phyloP scores from a whole-genome alignment of 768 basidiomycete species.

The Xerocomellus dryophilus region DNA sequence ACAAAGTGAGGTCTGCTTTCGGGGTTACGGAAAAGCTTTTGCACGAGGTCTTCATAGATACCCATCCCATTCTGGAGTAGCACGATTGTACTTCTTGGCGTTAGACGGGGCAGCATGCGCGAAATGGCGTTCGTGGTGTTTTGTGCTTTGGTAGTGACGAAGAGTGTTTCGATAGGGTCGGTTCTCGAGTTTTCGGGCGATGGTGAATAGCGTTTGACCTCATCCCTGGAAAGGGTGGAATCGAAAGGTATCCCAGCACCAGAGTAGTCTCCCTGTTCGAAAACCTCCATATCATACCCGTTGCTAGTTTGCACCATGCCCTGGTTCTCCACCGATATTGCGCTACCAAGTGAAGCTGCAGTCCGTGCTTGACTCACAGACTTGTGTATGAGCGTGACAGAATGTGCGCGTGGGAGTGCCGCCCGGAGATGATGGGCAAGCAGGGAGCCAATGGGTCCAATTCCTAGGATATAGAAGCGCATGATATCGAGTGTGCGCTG shows the following conservation, averaged over 20 bases:
- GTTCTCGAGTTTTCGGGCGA: slow-evolving; percentile 16
- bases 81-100: slow-evolving; percentile 72
- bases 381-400: slow-evolving; percentile 71
- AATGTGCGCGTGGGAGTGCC: slow-evolving; percentile 47
- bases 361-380: slow-evolving; percentile 36
- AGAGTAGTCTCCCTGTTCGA: slow-evolving; percentile 30
- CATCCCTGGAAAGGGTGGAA: slow-evolving; percentile 1
- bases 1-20: slow-evolving; percentile 80
- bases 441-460: slow-evolving; percentile 82
- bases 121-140: slow-evolving; percentile 57
- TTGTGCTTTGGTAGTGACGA: slow-evolving; percentile 80
- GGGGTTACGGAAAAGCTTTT: slow-evolving; percentile 68
- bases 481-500: slow-evolving; percentile 26
- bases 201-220: slow-evolving; percentile 15
- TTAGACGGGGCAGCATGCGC: slow-evolving; percentile 60
- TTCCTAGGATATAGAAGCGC: slow-evolving; percentile 74
- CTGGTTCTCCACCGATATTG: slow-evolving; percentile 47
- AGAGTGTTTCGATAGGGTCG: slow-evolving; percentile 64
- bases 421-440: slow-evolving; percentile 76
- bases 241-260: slow-evolving; percentile 21
- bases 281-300: slow-evolving; percentile 53
- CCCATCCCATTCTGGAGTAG: slow-evolving; percentile 95
- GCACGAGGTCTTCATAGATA: slow-evolving; percentile 73
- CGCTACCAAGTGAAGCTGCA: slow-evolving; percentile 33
- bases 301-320: slow-evolving; percentile 42